Percentiles rank a stretch among this genome's conserved stretches.
phyloP scores from a whole-genome alignment of 1,284 basidiomycete genomes.

The Sphaerobolus stellatus region DNA sequence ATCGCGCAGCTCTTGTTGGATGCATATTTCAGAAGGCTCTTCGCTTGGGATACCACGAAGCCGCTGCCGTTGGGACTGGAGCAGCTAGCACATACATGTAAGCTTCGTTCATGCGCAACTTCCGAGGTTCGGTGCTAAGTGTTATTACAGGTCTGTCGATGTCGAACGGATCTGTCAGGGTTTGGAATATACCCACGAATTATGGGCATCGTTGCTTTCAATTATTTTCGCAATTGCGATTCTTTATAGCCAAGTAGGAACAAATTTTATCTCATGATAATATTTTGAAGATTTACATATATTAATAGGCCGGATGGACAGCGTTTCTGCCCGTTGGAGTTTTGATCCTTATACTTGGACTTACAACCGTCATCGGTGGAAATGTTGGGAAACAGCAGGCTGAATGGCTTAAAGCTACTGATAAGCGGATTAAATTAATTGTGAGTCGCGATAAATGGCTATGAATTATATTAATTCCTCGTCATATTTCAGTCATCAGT shows the following conservation, averaged over 20 bases:
- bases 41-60: slow-evolving; percentile 7
- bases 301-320: neutral
- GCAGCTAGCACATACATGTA: neutral
- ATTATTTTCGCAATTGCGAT: slow-evolving; percentile 23
- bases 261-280: neutral
- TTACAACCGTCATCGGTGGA: slow-evolving; percentile 2
- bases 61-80: neutral
- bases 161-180: slow-evolving; percentile 28
- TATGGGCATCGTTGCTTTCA: slow-evolving; percentile 23
- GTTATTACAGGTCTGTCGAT: slow-evolving; percentile 26
- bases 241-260: slow-evolving; percentile 22
- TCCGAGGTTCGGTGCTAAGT: neutral
- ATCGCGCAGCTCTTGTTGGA: slow-evolving; percentile 15
- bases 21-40: slow-evolving; percentile 16
- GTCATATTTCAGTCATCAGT: slow-evolving; percentile 17
- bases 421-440: slow-evolving; percentile 25
- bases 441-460: slow-evolving; percentile 11
- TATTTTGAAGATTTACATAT: neutral
- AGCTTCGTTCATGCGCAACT: neutral
- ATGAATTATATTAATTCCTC: slow-evolving; percentile 11
- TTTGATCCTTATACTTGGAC: neutral
- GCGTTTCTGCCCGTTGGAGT: neutral
- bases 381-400: slow-evolving; percentile 21
- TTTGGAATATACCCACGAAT: slow-evolving; percentile 24
- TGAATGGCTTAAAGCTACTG: slow-evolving; percentile 24